These are phyloP conservation scores for Euphorbia peplus DNA, from an alignment of 345 rosid genomes.

Conservation along the genomic window DNA sequence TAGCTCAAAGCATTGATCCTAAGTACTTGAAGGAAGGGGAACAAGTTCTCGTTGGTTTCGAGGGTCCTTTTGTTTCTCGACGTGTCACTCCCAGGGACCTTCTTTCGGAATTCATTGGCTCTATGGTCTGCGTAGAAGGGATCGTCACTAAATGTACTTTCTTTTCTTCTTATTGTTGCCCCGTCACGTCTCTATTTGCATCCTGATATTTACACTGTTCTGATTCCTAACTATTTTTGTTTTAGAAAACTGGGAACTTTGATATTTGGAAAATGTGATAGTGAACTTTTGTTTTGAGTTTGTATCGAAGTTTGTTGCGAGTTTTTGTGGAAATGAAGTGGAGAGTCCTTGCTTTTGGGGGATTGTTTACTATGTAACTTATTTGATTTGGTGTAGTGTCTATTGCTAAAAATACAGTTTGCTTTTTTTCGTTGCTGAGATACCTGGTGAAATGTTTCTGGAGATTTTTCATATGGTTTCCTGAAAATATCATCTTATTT, in stretches of 20 bases:
- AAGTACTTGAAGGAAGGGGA: slow-evolving; percentile 87
- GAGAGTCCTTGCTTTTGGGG: not conserved
- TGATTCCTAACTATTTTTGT: not conserved
- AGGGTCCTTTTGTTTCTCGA: slow-evolving; percentile 95
- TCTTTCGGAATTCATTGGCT: slow-evolving; percentile 89
- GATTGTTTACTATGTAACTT: not conserved
- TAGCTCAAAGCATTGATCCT: slow-evolving; percentile 61
- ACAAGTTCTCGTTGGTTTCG: slow-evolving; percentile 76
- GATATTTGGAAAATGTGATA: not conserved
- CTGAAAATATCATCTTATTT: not conserved
- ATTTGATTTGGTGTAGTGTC: not conserved
- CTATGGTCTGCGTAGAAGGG: slow-evolving; percentile 94
- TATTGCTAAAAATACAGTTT: not conserved
- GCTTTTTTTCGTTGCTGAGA: not conserved
- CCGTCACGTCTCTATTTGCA: not conserved
- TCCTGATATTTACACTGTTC: not conserved
- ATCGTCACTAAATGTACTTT: slow-evolving; percentile 86
- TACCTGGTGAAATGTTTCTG: not conserved
- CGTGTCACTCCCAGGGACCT: slow-evolving; percentile 92
- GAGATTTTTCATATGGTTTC: not conserved
- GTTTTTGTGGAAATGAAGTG: not conserved
- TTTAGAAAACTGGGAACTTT: not conserved
- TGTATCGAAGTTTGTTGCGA: not conserved
- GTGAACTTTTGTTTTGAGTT: not conserved
- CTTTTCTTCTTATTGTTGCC: not conserved